Percentiles rank a stretch among this genome's conserved stretches.
phyloP scores from a whole-genome alignment of 495 filamentous ascomycete genomes.

The Xylaria cubensis region DNA sequence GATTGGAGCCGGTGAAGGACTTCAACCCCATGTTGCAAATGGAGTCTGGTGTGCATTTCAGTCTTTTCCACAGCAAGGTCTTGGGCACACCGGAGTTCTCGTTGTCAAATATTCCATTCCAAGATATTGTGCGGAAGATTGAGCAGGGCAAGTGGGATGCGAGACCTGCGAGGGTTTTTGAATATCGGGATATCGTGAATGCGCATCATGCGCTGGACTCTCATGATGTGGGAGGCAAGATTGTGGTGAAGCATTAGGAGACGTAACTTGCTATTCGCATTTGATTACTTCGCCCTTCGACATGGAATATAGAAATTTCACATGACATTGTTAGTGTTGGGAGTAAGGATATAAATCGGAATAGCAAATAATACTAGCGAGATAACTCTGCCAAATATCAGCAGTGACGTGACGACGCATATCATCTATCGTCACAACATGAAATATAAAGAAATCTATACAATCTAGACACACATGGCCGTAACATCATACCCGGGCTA shows the following conservation, averaged over 20 bases:
- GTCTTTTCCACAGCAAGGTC: conserved; percentile 53
- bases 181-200: conserved; percentile 42
- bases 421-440: background rate
- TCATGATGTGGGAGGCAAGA: conserved; percentile 44
- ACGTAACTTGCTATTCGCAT: background rate
- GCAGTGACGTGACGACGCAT: background rate
- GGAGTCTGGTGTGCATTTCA: conserved; percentile 58
- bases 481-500: background rate
- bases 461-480: background rate
- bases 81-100: conserved; percentile 52
- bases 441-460: background rate
- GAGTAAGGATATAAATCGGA: background rate
- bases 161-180: conserved; percentile 42
- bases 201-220: conserved; percentile 47
- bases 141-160: conserved; percentile 40
- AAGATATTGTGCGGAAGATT: conserved; percentile 47
- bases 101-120: conserved; percentile 51
- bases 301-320: background rate
- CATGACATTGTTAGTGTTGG: background rate
- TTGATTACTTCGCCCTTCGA: too few relatives aligned
- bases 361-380: too few relatives aligned
- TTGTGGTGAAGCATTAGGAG: conserved; percentile 42
- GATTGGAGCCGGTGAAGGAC: conserved; percentile 51
- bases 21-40: conserved; percentile 58
- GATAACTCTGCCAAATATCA: background rate